Evolutionary conservation across 2,329 filamentous ascomycete genomes (phyloP).

Genomic region (Myrmaecium sp.): DNA sequence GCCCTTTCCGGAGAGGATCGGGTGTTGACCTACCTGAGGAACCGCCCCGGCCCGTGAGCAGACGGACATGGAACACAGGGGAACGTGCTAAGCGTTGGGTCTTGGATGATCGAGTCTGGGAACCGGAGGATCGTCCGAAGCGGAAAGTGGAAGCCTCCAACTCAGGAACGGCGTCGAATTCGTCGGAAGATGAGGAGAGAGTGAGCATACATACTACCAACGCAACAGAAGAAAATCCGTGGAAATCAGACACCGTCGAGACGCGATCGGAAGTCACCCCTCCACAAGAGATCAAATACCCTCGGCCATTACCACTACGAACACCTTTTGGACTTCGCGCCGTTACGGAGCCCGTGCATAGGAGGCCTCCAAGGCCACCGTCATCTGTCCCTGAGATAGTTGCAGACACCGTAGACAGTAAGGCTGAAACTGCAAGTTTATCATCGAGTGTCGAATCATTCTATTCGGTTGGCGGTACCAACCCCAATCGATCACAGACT

Average conservation of each 20-base stretch:
- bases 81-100: conserved; percentile 29
- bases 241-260: conserved; percentile 1
- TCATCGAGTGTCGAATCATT: conserved; percentile 21
- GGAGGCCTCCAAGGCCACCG: neutral
- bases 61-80: conserved; percentile 36
- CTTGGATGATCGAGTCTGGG: conserved; percentile 23
- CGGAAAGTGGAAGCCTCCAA: conserved; percentile 8
- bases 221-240: conserved; percentile 9
- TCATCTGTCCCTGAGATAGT: neutral
- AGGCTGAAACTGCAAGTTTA: conserved; percentile 14
- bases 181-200: conserved; percentile 18
- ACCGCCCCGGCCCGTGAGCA: conserved; percentile 44
- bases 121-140: conserved; percentile 9
- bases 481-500: conserved; percentile 12
- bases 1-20: conserved; percentile 67
- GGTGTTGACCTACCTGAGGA: conserved; percentile 55
- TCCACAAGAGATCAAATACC: neutral
- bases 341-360: conserved; percentile 2
- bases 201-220: conserved; percentile 16
- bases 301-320: too few relatives aligned
- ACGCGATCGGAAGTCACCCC: neutral
- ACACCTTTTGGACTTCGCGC: too few relatives aligned
- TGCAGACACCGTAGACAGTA: conserved; percentile 1
- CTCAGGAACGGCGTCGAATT: conserved; percentile 11
- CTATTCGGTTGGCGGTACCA: conserved; percentile 15